Percentiles rank a stretch among this genome's conserved stretches.
Conservation (phyloP, 352 stramenopile species). For the Pythium coloratum region DNA sequence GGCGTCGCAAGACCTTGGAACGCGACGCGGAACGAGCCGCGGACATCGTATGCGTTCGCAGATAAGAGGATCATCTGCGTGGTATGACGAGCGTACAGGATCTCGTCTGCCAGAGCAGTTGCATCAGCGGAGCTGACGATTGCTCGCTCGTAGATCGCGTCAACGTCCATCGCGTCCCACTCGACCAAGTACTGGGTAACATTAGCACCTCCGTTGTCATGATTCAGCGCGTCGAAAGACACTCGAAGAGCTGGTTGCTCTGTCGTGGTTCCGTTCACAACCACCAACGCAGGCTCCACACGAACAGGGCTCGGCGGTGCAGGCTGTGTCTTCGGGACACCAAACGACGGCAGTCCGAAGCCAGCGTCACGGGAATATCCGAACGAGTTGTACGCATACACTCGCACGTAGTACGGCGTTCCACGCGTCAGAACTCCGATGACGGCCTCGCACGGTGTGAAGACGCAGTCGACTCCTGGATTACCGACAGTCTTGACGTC, state of each 20-base stretch:
- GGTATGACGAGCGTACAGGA: slow-evolving; percentile 84
- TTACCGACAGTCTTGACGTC: slow-evolving; percentile 70
- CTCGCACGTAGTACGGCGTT: slow-evolving; percentile 86
- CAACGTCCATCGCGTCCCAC: slow-evolving; percentile 90
- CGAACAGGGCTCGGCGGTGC: slow-evolving; percentile 53
- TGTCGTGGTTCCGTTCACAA: background rate
- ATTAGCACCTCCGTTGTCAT: slow-evolving; percentile 76
- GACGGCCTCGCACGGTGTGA: slow-evolving; percentile 77
- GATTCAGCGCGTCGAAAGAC: slow-evolving; percentile 64
- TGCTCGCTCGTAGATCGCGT: slow-evolving; percentile 45
- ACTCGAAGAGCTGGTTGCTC: slow-evolving; percentile 64
- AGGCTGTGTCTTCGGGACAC: slow-evolving; percentile 76
- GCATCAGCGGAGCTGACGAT: slow-evolving; percentile 30
- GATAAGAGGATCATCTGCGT: slow-evolving; percentile 90
- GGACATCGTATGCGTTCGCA: slow-evolving; percentile 77
- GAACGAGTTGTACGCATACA: slow-evolving; percentile 93
- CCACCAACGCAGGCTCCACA: slow-evolving; percentile 34
- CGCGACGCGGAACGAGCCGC: slow-evolving; percentile 84
- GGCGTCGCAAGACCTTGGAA: slow-evolving; percentile 72
- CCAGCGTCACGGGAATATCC: slow-evolving; percentile 82
- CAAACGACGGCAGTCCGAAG: slow-evolving; percentile 66
- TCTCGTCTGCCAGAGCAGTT: slow-evolving; percentile 37
- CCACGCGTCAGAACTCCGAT: slow-evolving; percentile 81
- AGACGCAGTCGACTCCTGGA: slow-evolving; percentile 71
- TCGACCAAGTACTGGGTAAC: slow-evolving; percentile 92